These are phyloP conservation scores for Exophiala sideris DNA, from an alignment of 2,329 filamentous ascomycete genomes.

Conservation along the genomic window DNA sequence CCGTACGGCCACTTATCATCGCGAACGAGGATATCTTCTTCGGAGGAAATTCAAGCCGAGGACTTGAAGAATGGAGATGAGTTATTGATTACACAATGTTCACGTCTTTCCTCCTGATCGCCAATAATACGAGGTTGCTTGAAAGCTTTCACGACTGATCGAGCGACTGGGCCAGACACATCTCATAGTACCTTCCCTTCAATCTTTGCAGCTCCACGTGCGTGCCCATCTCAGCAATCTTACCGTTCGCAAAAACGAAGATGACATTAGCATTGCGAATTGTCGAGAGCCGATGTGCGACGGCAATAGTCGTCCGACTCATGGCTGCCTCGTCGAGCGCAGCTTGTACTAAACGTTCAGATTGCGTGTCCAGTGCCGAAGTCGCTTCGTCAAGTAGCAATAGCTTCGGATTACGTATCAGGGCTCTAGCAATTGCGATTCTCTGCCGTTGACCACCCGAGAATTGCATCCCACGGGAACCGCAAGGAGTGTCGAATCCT, in stretches of 20 bases:
- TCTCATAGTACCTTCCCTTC: constrained; percentile 41
- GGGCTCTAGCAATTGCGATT: constrained; percentile 42
- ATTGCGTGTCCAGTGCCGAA: constrained; percentile 39
- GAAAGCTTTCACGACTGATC: constrained; percentile 16
- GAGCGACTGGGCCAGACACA: constrained; percentile 30
- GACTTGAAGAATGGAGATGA: not conserved
- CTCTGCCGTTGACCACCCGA: constrained; percentile 44
- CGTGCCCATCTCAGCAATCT: constrained; percentile 39
- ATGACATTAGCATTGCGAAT: constrained; percentile 38
- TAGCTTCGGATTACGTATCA: constrained; percentile 36
- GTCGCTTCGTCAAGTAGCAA: constrained; percentile 46
- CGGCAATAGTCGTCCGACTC: constrained; percentile 34
- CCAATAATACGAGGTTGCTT: not conserved
- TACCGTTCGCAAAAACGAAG: constrained; percentile 40
- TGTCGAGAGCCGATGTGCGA: constrained; percentile 40
- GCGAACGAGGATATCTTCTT: too few species aligned
- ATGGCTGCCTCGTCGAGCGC: constrained; percentile 32
- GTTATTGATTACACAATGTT: too few species aligned
- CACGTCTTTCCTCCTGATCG: not conserved
- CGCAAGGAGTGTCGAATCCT: constrained; percentile 35
- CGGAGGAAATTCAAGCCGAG: too few species aligned
- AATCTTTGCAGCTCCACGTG: constrained; percentile 39
- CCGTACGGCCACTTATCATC: too few species aligned
- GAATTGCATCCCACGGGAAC: constrained; percentile 35
- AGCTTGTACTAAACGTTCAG: constrained; percentile 34